Conservation (phyloP, 305 asterid genomes). For the Fraxinus ornus region DNA sequence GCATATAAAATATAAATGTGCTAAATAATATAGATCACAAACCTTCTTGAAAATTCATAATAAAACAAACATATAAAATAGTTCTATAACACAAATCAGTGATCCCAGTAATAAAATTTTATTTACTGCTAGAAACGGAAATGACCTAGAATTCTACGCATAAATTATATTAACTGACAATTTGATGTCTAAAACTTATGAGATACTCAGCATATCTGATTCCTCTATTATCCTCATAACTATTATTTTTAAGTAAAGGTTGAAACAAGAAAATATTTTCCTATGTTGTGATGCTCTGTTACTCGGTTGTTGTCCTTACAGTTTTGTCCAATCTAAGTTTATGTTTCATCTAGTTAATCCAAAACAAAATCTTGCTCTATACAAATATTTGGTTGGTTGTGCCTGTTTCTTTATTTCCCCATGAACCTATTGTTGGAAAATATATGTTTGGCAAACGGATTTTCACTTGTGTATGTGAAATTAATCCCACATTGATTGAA, state of each 20-base stretch:
- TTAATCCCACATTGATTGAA: too few relatives aligned
- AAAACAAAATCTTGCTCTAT: too few relatives aligned
- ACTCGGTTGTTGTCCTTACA: too few relatives aligned
- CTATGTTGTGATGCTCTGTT: too few relatives aligned
- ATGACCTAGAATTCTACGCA: not conserved
- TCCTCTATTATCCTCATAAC: not conserved
- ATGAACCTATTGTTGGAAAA: too few relatives aligned
- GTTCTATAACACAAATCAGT: not conserved
- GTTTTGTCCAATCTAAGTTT: too few relatives aligned
- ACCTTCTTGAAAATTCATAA: not conserved
- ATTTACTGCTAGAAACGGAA: not conserved
- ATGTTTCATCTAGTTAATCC: too few relatives aligned
- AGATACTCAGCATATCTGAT: not conserved
- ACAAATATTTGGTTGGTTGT: too few relatives aligned
- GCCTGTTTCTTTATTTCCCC: too few relatives aligned
- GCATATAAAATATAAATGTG: not conserved
- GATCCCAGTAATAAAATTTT: not conserved
- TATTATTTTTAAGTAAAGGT: not conserved
- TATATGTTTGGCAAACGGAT: too few relatives aligned
- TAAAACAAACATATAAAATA: not conserved
- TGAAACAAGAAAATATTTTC: not conserved
- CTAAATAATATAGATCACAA: not conserved
- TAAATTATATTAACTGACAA: not conserved
- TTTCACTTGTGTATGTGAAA: too few relatives aligned
- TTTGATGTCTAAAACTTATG: not conserved